A percentile compares a stretch with the other conserved stretches of the same genome.
These are phyloP conservation scores for Amoebophrya sp. DNA, from an alignment of 169 alveolate species.

Conservation along the genomic window DNA sequence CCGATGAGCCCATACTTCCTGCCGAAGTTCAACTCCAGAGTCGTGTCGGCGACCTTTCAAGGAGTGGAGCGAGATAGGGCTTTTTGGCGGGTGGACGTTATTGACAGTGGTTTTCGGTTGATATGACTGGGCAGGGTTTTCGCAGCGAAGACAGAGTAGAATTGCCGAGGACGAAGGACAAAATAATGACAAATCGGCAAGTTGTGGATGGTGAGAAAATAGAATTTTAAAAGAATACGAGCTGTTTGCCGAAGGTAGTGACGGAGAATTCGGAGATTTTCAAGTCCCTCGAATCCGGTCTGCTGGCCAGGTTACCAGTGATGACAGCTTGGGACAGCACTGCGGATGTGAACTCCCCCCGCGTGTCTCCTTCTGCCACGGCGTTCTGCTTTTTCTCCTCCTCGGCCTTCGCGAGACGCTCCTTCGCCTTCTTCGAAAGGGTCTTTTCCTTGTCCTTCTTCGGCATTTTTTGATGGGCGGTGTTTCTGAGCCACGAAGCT, in stretches of 20 bases:
- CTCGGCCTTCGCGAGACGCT: constrained; percentile 21
- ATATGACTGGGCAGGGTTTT: background rate
- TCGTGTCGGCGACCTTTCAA: background rate
- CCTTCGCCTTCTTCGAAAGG: background rate
- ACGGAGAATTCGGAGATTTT: background rate
- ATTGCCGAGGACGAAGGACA: background rate
- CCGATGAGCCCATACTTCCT: constrained; percentile 87
- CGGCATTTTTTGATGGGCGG: no score
- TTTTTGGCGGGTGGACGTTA: background rate
- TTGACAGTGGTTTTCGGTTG: background rate
- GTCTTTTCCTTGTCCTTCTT: background rate
- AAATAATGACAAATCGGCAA: background rate
- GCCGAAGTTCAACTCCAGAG: constrained; percentile 37
- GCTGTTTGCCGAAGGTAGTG: background rate
- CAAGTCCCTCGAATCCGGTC: background rate
- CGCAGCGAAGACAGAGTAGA: background rate
- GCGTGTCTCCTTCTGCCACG: background rate
- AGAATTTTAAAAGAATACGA: background rate
- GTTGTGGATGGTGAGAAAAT: no score
- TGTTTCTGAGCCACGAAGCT: no score
- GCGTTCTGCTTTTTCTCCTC: background rate
- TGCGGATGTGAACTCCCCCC: background rate
- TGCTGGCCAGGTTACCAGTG: background rate
- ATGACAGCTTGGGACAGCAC: background rate
- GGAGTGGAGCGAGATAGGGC: background rate